Conservation (phyloP, 495 filamentous ascomycete genomes). For the Aspergillus haitiensis region DNA sequence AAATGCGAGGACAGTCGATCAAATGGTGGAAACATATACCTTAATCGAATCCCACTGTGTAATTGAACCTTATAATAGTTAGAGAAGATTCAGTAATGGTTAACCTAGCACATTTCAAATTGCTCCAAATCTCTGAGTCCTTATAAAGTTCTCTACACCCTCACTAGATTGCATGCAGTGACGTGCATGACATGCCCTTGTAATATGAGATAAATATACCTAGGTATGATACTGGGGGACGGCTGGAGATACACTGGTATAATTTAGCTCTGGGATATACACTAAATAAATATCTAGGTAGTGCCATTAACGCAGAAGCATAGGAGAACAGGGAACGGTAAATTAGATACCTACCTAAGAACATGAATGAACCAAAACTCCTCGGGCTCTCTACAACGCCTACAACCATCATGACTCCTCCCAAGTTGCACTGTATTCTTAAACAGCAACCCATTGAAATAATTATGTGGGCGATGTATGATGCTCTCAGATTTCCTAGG, state of each 20-base stretch:
- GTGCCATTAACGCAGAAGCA: background rate
- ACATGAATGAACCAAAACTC: slow-evolving; percentile 74
- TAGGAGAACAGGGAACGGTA: background rate
- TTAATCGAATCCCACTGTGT: background rate
- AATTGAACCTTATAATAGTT: slow-evolving; percentile 3
- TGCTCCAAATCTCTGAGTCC: background rate
- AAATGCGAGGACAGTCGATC: background rate
- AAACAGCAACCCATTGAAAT: slow-evolving; percentile 13
- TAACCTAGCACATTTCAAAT: background rate
- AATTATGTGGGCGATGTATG: background rate
- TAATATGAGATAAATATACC: background rate
- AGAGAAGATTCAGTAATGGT: background rate
- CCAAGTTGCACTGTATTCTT: background rate
- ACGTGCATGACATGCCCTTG: background rate
- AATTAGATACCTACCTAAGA: slow-evolving; percentile 49
- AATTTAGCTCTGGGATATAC: background rate
- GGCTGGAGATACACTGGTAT: background rate
- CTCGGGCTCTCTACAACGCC: slow-evolving; percentile 52
- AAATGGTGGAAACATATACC: background rate
- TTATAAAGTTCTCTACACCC: background rate
- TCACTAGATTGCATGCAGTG: background rate
- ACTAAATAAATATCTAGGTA: background rate
- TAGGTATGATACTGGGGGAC: background rate
- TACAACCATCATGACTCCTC: slow-evolving; percentile 13
- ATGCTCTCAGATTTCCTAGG: no score